phyloP scores from a whole-genome alignment of 1,284 basidiomycete genomes.

The Leccinum discolor region DNA sequence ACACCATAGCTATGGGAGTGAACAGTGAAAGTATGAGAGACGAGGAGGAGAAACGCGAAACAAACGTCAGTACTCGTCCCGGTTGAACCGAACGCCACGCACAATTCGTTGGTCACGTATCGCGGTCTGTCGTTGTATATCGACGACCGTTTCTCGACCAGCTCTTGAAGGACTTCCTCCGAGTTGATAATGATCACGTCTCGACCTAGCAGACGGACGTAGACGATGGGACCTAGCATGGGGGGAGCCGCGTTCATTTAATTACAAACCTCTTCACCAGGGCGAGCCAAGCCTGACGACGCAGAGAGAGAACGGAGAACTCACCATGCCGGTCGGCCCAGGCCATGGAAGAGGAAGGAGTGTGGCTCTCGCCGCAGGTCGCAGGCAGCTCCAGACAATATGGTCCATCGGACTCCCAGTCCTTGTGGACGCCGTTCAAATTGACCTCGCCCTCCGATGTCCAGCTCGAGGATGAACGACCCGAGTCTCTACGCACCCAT shows the following conservation, averaged over 20 bases:
- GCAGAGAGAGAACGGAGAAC: not conserved
- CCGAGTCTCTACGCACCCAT: too few relatives aligned
- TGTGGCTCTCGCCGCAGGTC: too few relatives aligned
- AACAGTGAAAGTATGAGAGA: not conserved
- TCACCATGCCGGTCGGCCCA: constrained; percentile 7
- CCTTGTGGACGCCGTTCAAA: too few relatives aligned
- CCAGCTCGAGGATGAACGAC: too few relatives aligned
- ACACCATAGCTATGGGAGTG: constrained; percentile 1
- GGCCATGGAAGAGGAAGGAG: not conserved
- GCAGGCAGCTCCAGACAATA: too few relatives aligned
- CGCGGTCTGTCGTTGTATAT: constrained; percentile 25
- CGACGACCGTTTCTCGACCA: constrained; percentile 26
- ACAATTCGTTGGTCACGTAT: constrained; percentile 9
- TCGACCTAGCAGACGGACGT: constrained; percentile 11
- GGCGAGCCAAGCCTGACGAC: not conserved
- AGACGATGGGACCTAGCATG: constrained; percentile 3
- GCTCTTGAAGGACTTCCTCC: constrained; percentile 17
- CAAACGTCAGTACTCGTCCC: not conserved
- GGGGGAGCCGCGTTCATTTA: not conserved
- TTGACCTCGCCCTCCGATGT: too few relatives aligned
- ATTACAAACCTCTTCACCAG: not conserved
- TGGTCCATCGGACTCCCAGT: too few relatives aligned
- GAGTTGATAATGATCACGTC: constrained; percentile 24
- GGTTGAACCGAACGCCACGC: not conserved
- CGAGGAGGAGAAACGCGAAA: not conserved